Evolutionary conservation across 108 stramenopile genomes (phyloP), one percentile per base, ranked within the genome.

Genomic region (Cyclostephanos tholiformis): DNA sequence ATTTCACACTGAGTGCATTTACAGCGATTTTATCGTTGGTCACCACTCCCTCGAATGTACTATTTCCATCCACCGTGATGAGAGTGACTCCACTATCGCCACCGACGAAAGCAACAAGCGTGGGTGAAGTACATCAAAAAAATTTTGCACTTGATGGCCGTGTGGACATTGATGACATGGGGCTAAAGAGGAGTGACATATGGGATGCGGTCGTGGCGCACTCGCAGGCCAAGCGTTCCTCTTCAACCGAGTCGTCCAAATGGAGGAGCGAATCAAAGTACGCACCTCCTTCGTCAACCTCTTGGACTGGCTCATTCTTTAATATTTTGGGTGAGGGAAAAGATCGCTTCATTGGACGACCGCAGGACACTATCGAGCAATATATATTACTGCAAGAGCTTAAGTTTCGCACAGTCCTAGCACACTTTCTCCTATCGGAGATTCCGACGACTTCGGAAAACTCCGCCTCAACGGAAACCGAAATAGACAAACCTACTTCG

Each of bases 1-100:
- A 72, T 56, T 68, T 56, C 11, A 52, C 65, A 32, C 27, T 67
- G 26, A 68, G 53, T 35, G 65, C 32, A 17, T 27, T 72, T 5
- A 29, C 67, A 7, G 71, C 71, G 17, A 59, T 68, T 5, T 36
- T 72, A 48, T 65, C 71, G 20, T 32, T 72, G 55, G 52, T 72
- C 20, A 70, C 58, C 20, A 58, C 65, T 67, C 53, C 71, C 16
- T 72, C 52, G 4, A 69, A 35, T 57, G 59, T 60, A 9, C 30
- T 11, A 2, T 60, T 60, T 32, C 13, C 59, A 19, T 60, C 30
- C 32, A 60, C 36, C 30, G 4, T 13, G n/a, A 35, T 60, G 59
- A 60, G 59, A 19, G 59, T 32, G 30, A 60, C 32, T 6, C 59
- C 59, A 56, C 23, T 23, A 27, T 55, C 53, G 53, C 22, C 53